Percentiles rank a stretch among this genome's conserved stretches.
Evolutionary conservation across 2,329 filamentous ascomycete genomes (phyloP).

Genomic region (Thielaviopsis ethacetica): DNA sequence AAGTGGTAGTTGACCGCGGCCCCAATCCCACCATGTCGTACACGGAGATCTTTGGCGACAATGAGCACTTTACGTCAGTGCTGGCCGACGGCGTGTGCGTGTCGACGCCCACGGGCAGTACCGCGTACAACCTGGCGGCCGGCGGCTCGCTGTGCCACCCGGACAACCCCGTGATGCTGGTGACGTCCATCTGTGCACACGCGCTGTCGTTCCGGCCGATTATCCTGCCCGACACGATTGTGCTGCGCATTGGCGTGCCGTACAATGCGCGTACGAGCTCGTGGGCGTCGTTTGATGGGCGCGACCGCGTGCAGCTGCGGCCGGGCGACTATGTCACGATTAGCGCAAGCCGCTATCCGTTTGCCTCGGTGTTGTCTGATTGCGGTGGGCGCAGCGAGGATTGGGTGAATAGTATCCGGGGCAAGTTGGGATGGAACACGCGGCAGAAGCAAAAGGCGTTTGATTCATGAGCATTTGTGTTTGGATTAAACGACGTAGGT

Average conservation of each 20-base stretch:
- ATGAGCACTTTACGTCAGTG: slow-evolving; percentile 87
- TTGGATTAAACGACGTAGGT: background rate
- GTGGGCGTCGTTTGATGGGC: slow-evolving; percentile 96
- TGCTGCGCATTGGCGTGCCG: slow-evolving; percentile 82
- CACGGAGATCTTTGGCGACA: slow-evolving; percentile 84
- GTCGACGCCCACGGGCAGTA: slow-evolving; percentile 85
- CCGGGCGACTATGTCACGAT: slow-evolving; percentile 77
- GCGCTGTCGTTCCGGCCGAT: slow-evolving; percentile 93
- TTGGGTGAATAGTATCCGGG: slow-evolving; percentile 67
- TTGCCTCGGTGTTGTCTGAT: slow-evolving; percentile 57
- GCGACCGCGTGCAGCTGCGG: slow-evolving; percentile 64
- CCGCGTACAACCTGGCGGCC: slow-evolving; percentile 87
- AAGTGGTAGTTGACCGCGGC: slow-evolving; percentile 88
- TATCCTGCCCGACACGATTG: slow-evolving; percentile 89
- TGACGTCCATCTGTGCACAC: slow-evolving; percentile 88
- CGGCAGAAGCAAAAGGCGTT: slow-evolving; percentile 57
- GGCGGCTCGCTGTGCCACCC: slow-evolving; percentile 93
- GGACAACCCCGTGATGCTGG: slow-evolving; percentile 88
- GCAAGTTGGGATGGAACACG: slow-evolving; percentile 69
- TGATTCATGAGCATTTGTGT: slow-evolving; percentile 21
- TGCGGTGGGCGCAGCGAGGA: slow-evolving; percentile 51
- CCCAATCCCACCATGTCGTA: slow-evolving; percentile 90
- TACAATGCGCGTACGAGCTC: slow-evolving; percentile 78
- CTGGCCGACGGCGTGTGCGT: slow-evolving; percentile 88
- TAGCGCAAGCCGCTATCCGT: slow-evolving; percentile 64